Conservation (phyloP, 1,284 basidiomycete species). For the Apiotrichum porosum region DNA sequence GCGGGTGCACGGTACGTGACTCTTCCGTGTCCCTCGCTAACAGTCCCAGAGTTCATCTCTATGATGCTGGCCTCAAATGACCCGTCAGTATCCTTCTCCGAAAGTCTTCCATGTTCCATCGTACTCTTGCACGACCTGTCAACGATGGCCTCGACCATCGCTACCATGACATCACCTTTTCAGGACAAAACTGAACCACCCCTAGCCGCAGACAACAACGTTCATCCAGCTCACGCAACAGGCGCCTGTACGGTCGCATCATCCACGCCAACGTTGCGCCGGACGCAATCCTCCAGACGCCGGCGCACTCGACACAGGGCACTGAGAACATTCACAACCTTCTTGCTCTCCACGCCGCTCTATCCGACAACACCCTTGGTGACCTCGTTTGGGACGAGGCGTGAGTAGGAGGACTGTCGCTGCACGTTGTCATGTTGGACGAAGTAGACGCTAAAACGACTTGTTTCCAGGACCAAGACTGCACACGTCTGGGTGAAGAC, state of each 20-base stretch:
- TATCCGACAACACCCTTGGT: constrained; percentile 22
- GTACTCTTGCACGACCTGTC: too few relatives aligned
- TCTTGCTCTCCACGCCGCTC: constrained; percentile 16
- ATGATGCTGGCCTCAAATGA: neutral
- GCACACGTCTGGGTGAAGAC: constrained; percentile 23
- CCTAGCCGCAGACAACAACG: too few relatives aligned
- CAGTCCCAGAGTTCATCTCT: neutral
- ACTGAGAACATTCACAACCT: constrained; percentile 31
- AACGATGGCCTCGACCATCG: neutral
- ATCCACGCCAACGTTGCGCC: constrained; percentile 36
- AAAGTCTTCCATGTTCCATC: too few relatives aligned
- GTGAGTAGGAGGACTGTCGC: constrained; percentile 17
- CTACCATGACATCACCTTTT: neutral
- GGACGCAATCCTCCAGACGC: constrained; percentile 23
- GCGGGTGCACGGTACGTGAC: constrained; percentile 1
- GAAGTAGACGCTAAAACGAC: neutral
- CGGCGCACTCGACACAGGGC: constrained; percentile 20
- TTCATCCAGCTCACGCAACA: too few relatives aligned
- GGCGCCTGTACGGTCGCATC: too few relatives aligned
- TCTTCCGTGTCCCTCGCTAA: neutral
- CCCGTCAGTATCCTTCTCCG: neutral
- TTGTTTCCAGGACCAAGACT: constrained; percentile 20
- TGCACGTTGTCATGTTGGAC: neutral
- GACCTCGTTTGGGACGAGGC: constrained; percentile 30
- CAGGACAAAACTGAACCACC: too few relatives aligned